These are phyloP conservation scores for Saccharomycopsis sp. DNA, from an alignment of 805 yeast species.

Conservation along the genomic window DNA sequence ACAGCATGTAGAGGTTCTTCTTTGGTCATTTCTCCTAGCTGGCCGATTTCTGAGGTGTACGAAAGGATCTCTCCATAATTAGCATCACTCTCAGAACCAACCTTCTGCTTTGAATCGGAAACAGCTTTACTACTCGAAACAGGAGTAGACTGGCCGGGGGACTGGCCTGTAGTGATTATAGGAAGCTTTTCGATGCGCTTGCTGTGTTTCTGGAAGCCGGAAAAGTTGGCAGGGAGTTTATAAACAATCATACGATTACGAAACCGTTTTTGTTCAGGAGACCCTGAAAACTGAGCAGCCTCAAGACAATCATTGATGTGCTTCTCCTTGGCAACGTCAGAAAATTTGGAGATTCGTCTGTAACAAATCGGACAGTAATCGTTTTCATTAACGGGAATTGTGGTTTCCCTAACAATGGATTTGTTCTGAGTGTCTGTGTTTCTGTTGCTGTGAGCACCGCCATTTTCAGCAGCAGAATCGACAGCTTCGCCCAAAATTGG, in stretches of 20 bases:
- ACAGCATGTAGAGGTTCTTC: not conserved
- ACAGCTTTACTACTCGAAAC: not conserved
- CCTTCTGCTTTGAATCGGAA: not conserved
- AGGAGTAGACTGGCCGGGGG: not conserved
- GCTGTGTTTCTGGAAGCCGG: not conserved
- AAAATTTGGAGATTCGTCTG: conserved; percentile 20
- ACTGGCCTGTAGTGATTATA: not conserved
- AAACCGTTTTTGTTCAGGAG: conserved; percentile 47
- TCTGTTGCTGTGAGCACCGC: conserved; percentile 26
- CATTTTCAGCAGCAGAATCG: conserved; percentile 2
- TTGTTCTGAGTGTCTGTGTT: conserved; percentile 34
- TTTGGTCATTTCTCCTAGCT: not conserved
- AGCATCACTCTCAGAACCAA: not conserved
- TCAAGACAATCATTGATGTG: conserved; percentile 70
- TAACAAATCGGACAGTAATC: conserved; percentile 33
- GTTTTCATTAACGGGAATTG: conserved; percentile 8
- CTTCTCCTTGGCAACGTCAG: conserved; percentile 40
- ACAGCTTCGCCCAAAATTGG: not conserved
- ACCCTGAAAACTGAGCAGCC: conserved; percentile 56
- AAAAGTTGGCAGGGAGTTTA: conserved; percentile 28
- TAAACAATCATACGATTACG: conserved; percentile 84
- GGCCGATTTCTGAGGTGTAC: not conserved
- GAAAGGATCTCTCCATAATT: not conserved
- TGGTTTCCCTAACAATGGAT: not conserved
- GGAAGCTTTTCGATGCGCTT: not conserved